A percentile compares a stretch with the other conserved stretches of the same genome.
These are phyloP conservation scores for Quercus rubra DNA, from an alignment of 306 rosid genomes.

Conservation along the genomic window DNA sequence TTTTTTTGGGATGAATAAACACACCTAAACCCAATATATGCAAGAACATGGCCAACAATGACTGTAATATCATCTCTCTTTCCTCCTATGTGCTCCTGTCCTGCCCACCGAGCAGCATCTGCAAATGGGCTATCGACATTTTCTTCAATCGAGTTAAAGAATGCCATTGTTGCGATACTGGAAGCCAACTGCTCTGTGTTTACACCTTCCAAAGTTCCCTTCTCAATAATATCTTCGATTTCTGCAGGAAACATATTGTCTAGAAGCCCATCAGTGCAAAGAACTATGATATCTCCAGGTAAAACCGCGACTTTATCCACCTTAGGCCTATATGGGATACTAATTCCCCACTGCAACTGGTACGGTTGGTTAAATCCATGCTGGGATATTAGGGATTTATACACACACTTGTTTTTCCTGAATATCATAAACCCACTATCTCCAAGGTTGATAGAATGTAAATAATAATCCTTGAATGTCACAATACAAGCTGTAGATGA, in stretches of 20 bases:
- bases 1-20: not conserved
- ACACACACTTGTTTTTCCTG: not conserved
- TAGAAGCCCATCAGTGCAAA: not conserved
- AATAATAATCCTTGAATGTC: not conserved
- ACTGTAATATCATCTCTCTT: not conserved
- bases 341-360: constrained; percentile 5
- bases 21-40: not conserved
- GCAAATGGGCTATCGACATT: not conserved
- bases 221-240: not conserved
- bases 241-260: not conserved
- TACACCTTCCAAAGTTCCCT: not conserved
- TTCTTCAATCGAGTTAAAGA: not conserved
- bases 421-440: constrained; percentile 30
- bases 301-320: not conserved
- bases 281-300: not conserved
- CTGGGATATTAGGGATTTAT: constrained; percentile 5
- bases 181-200: not conserved
- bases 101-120: not conserved
- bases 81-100: not conserved
- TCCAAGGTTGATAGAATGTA: constrained; percentile 13
- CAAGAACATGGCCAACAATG: not conserved
- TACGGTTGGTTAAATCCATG: not conserved
- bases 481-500: constrained; percentile 23
- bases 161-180: not conserved
- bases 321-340: not conserved